Conservation (phyloP, 148 eudicot genomes). For the Euryodendron excelsum region DNA sequence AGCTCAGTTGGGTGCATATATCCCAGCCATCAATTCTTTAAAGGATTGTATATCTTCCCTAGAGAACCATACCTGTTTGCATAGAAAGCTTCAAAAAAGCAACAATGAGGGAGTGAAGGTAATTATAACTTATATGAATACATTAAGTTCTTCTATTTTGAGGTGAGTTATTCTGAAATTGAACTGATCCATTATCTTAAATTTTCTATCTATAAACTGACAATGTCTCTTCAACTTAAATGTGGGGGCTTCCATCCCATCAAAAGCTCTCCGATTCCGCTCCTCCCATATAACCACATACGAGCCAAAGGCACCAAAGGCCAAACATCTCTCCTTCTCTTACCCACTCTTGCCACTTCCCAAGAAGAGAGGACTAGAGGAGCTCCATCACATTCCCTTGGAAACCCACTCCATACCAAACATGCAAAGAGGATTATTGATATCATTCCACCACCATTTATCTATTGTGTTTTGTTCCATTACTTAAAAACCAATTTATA, state of each 20-base stretch:
- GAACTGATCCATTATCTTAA: not conserved
- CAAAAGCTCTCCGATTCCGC: no score
- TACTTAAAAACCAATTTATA: not conserved
- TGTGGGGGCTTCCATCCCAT: no score
- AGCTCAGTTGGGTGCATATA: conserved; percentile 56
- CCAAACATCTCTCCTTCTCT: no score
- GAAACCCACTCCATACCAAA: no score
- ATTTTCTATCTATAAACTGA: not conserved
- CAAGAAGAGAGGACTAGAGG: no score
- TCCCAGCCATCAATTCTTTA: conserved; percentile 56
- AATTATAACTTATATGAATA: conserved; percentile 15
- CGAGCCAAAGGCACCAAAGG: no score
- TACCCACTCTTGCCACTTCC: no score
- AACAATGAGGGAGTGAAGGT: conserved; percentile 49
- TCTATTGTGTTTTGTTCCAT: not conserved
- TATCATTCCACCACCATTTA: not conserved
- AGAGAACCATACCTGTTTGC: conserved; percentile 50
- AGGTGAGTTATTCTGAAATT: not conserved
- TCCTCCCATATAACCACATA: no score
- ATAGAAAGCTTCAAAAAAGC: conserved; percentile 30
- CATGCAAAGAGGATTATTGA: no score
- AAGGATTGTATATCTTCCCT: conserved; percentile 68
- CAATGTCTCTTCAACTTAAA: no score
- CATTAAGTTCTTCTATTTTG: not conserved
- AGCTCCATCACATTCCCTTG: no score